These are phyloP conservation scores for Triadica sebifera DNA, from an alignment of 345 rosid genomes.

Conservation along the genomic window DNA sequence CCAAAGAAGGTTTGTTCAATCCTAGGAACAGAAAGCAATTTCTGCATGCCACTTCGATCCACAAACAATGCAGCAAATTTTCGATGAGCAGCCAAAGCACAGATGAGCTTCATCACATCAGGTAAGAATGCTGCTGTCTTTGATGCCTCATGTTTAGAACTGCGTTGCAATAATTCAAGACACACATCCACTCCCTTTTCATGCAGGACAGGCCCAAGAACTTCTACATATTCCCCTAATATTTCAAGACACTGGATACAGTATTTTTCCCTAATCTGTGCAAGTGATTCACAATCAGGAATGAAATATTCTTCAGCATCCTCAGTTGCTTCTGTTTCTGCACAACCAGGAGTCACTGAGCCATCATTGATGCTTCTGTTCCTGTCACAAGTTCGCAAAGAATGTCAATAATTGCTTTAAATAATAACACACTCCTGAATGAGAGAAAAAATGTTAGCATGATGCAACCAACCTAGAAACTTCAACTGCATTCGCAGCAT, in stretches of 20 bases:
- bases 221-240: constrained; percentile 96
- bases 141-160: constrained; percentile 48
- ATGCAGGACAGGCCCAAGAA: constrained; percentile 92
- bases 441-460: not conserved
- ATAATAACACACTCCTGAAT: not conserved
- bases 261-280: constrained; percentile 81
- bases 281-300: constrained; percentile 67
- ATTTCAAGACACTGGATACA: constrained; percentile 91
- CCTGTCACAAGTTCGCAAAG: constrained; percentile 46
- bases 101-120: constrained; percentile 95
- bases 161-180: constrained; percentile 66
- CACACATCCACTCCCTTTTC: constrained; percentile 99
- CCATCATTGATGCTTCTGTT: constrained; percentile 39
- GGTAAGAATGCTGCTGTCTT: constrained; percentile 56
- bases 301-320: constrained; percentile 61
- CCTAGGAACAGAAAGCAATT: constrained; percentile 85
- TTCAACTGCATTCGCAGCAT: constrained; percentile 78
- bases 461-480: constrained; percentile 61
- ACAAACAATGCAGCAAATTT: constrained; percentile 98
- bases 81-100: constrained; percentile 96
- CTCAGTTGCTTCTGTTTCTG: constrained; percentile 42
- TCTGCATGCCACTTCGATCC: constrained; percentile 93
- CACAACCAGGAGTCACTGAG: constrained; percentile 29
- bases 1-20: constrained; percentile 69
- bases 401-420: constrained; percentile 22